Conservation (phyloP, 148 eudicot species). For the Dysphania ambrosioides region DNA sequence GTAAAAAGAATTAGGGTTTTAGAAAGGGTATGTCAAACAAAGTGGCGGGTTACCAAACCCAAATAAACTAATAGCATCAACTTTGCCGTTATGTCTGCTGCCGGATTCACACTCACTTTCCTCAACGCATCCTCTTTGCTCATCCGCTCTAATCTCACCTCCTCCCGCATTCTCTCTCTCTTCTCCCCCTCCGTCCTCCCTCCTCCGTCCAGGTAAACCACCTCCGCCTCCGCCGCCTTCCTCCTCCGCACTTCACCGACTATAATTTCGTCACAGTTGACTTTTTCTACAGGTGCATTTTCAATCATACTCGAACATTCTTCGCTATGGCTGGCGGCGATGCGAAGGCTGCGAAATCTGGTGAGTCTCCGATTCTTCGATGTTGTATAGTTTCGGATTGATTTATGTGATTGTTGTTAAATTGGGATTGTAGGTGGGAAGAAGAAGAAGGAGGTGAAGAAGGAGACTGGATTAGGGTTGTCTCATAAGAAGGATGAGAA, state of each 20-base stretch:
- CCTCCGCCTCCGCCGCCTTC: neutral
- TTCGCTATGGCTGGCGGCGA: slow-evolving; percentile 16
- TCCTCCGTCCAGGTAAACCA: neutral
- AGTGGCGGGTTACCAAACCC: neutral
- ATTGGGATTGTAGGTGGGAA: slow-evolving; percentile 42
- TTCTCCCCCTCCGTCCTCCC: slow-evolving; percentile 6
- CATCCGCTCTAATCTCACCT: slow-evolving; percentile 6
- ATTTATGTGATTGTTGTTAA: neutral
- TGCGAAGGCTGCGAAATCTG: slow-evolving; percentile 7
- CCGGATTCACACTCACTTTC: neutral
- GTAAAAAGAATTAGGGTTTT: neutral
- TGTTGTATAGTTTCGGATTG: neutral
- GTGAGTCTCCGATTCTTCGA: neutral
- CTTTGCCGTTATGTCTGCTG: slow-evolving; percentile 6
- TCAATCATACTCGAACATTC: neutral
- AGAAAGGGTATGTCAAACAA: neutral
- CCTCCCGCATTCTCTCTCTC: neutral
- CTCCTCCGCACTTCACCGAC: neutral
- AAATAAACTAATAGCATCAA: neutral
- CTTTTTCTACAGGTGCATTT: slow-evolving; percentile 1
- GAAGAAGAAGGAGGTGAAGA: slow-evolving; percentile 91
- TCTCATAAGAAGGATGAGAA: slow-evolving; percentile 79
- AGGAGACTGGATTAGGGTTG: slow-evolving; percentile 91
- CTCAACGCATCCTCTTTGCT: neutral
- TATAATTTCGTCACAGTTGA: neutral